phyloP scores from a whole-genome alignment of 805 yeast species.

The Tetrapisispora taiwanensis region DNA sequence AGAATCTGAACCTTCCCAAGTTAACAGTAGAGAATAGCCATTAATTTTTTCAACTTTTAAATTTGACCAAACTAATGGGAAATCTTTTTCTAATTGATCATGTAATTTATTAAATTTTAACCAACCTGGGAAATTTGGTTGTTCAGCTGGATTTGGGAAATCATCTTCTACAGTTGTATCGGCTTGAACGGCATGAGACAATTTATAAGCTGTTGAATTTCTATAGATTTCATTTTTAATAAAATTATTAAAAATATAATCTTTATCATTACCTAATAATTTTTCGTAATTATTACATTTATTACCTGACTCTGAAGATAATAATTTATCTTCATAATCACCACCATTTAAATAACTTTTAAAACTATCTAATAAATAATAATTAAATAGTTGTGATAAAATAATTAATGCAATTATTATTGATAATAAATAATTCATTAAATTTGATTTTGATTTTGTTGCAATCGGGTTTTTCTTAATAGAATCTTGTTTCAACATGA shows the following conservation, averaged over 20 bases:
- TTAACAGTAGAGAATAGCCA: constrained; percentile 52
- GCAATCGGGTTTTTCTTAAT: not conserved
- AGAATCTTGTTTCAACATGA: too few species aligned
- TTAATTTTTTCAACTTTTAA: constrained; percentile 48
- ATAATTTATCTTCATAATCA: not conserved
- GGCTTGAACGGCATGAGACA: constrained; percentile 51
- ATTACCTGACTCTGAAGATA: not conserved
- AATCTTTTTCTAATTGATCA: constrained; percentile 41
- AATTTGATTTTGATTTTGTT: not conserved
- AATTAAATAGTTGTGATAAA: not conserved
- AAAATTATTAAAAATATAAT: not conserved
- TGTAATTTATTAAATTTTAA: constrained; percentile 41
- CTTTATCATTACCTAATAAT: not conserved
- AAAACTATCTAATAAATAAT: not conserved
- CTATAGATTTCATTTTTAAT: not conserved
- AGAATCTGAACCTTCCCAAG: constrained; percentile 49
- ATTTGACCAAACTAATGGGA: constrained; percentile 43
- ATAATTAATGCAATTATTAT: not conserved
- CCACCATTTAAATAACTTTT: not conserved
- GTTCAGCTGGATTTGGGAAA: constrained; percentile 26
- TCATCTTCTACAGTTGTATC: constrained; percentile 58
- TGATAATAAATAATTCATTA: not conserved
- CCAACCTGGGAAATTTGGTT: constrained; percentile 34
- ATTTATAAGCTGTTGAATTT: constrained; percentile 32
- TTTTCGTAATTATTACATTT: not conserved